Evolutionary conservation across 768 basidiomycete genomes (phyloP).

Genomic region (Rubroboletus satanas): DNA sequence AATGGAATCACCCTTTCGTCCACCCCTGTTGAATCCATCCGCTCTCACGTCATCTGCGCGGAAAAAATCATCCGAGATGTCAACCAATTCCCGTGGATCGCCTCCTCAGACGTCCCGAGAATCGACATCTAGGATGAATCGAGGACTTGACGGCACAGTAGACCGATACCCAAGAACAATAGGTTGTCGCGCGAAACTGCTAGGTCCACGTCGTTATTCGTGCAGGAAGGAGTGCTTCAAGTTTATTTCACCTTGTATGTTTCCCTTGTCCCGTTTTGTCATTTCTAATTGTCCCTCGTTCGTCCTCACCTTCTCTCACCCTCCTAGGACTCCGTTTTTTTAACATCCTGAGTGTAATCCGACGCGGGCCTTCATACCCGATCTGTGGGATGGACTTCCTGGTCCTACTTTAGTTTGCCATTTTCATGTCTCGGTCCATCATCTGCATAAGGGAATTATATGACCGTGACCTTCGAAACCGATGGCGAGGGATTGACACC

Average conservation of each 20-base stretch:
- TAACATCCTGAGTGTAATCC: background rate
- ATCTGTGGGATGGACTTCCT: background rate
- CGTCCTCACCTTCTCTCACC: too few species aligned
- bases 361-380: background rate
- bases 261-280: background rate
- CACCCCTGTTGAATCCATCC: conserved; percentile 34
- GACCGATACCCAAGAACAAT: conserved; percentile 25
- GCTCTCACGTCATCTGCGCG: conserved; percentile 36
- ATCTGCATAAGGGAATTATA: conserved; percentile 9
- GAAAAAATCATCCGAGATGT: conserved; percentile 37
- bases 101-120: conserved; percentile 42
- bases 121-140: conserved; percentile 44
- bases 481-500: conserved; percentile 7
- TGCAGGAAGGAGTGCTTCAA: conserved; percentile 4
- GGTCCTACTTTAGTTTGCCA: background rate
- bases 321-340: background rate
- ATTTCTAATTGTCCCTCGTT: background rate
- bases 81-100: conserved; percentile 45
- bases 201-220: background rate
- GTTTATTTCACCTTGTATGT: conserved; percentile 17
- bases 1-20: conserved; percentile 43
- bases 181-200: conserved; percentile 9
- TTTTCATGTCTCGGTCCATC: conserved; percentile 14
- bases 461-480: background rate
- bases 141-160: conserved; percentile 27